Conservation (phyloP, 2,329 filamentous ascomycete species). For the Fusarium stilboides region DNA sequence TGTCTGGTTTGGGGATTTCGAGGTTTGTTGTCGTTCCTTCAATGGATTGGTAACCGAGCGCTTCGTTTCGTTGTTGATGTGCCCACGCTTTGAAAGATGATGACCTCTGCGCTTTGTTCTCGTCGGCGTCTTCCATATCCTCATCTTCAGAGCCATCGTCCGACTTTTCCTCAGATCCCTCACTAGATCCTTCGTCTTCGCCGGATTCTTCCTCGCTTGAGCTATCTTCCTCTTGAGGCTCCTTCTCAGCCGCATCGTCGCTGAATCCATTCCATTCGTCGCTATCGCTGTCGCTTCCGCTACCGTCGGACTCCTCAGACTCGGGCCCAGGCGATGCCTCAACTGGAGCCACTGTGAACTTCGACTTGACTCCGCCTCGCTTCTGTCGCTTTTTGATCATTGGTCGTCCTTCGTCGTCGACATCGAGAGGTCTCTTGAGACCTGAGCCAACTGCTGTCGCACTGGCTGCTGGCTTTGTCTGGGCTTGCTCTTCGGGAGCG, state of each 20-base stretch:
- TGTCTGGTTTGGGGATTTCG: constrained; percentile 69
- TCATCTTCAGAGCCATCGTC: constrained; percentile 53
- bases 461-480: constrained; percentile 13
- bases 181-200: constrained; percentile 47
- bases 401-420: constrained; percentile 84
- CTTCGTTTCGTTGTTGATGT: constrained; percentile 85
- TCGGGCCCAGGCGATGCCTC: constrained; percentile 57
- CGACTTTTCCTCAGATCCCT: constrained; percentile 51
- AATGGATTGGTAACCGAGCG: constrained; percentile 75
- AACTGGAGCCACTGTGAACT: constrained; percentile 62
- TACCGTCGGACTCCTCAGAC: constrained; percentile 46
- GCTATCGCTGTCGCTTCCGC: constrained; percentile 45
- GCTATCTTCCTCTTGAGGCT: constrained; percentile 49
- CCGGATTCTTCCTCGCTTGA: constrained; percentile 48
- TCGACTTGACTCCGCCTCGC: constrained; percentile 73
- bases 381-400: constrained; percentile 87
- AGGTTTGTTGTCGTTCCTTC: constrained; percentile 60
- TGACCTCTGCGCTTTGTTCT: constrained; percentile 54
- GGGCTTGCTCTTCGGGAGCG: constrained; percentile 13
- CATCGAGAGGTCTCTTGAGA: constrained; percentile 86
- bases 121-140: constrained; percentile 52
- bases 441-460: constrained; percentile 75
- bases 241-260: constrained; percentile 57
- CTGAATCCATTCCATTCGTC: constrained; percentile 76
- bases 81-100: constrained; percentile 96